These are phyloP conservation scores for Sporothrix humicola DNA, from an alignment of 2,329 filamentous ascomycete species.

Conservation along the genomic window DNA sequence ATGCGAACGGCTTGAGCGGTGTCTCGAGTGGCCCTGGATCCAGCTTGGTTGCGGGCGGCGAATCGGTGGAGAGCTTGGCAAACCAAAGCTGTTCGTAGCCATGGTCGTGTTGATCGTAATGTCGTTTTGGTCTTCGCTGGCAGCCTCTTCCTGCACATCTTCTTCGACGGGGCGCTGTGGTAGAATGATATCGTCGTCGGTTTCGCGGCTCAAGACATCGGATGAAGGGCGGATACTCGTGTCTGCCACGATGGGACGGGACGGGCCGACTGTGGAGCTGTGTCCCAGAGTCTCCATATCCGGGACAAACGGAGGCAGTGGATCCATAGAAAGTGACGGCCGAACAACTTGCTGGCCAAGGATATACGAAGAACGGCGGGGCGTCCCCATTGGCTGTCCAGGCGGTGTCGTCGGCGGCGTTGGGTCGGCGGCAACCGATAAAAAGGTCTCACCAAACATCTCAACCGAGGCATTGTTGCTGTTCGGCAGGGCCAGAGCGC, in stretches of 20 bases:
- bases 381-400: conserved; percentile 51
- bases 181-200: conserved; percentile 41
- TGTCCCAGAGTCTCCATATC: conserved; percentile 52
- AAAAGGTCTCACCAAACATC: conserved; percentile 59
- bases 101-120: not conserved
- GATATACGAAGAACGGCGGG: conserved; percentile 61
- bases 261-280: not conserved
- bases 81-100: conserved; percentile 23
- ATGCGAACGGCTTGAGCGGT: conserved; percentile 56
- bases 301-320: conserved; percentile 56
- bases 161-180: conserved; percentile 45
- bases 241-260: not conserved
- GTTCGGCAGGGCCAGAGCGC: conserved; percentile 51
- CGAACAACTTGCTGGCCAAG: conserved; percentile 55
- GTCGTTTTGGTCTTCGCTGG: conserved; percentile 26
- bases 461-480: conserved; percentile 52
- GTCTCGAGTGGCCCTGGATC: conserved; percentile 50
- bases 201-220: conserved; percentile 39
- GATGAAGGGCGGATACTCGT: conserved; percentile 15
- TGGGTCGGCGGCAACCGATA: conserved; percentile 56
- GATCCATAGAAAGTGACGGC: conserved; percentile 47
- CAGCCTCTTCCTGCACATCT: not conserved
- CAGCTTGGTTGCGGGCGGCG: conserved; percentile 46
- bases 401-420: conserved; percentile 69
- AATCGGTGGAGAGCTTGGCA: conserved; percentile 36